phyloP scores from a whole-genome alignment of 129 eudicot species.

The Escallonia rubra region DNA sequence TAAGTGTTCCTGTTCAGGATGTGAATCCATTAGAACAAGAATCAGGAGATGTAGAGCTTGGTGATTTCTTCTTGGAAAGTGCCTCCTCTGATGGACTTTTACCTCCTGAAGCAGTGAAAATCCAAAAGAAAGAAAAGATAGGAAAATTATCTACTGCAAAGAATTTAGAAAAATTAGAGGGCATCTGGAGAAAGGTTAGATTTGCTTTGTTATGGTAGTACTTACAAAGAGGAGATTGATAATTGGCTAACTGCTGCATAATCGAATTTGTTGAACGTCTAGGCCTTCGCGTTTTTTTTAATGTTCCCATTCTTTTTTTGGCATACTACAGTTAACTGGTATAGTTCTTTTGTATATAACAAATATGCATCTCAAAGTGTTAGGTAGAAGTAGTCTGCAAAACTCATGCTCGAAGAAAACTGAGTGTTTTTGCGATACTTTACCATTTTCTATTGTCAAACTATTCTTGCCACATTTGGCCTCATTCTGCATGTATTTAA shows the following conservation, averaged over 20 bases:
- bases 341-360: too few species aligned
- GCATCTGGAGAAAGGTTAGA: constrained; percentile 90
- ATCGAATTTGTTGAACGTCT: background rate
- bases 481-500: background rate
- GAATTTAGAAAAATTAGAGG: constrained; percentile 75
- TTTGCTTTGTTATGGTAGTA: constrained; percentile 17
- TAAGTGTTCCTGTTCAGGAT: constrained; percentile 29
- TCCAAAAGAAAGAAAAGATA: constrained; percentile 74
- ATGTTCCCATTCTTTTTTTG: too few species aligned
- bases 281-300: background rate
- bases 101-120: constrained; percentile 50
- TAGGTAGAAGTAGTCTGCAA: too few species aligned
- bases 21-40: constrained; percentile 42
- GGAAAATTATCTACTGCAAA: constrained; percentile 64
- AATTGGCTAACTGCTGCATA: background rate
- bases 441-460: background rate
- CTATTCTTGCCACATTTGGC: background rate
- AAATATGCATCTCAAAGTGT: too few species aligned
- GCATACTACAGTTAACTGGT: too few species aligned
- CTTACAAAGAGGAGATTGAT: constrained; percentile 3
- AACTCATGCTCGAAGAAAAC: too few species aligned
- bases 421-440: too few species aligned
- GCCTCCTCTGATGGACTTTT: constrained; percentile 36
- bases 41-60: constrained; percentile 74
- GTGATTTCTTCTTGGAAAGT: constrained; percentile 74